phyloP scores from a whole-genome alignment of 352 stramenopile species.

The Hyphochytrium catenoides region DNA sequence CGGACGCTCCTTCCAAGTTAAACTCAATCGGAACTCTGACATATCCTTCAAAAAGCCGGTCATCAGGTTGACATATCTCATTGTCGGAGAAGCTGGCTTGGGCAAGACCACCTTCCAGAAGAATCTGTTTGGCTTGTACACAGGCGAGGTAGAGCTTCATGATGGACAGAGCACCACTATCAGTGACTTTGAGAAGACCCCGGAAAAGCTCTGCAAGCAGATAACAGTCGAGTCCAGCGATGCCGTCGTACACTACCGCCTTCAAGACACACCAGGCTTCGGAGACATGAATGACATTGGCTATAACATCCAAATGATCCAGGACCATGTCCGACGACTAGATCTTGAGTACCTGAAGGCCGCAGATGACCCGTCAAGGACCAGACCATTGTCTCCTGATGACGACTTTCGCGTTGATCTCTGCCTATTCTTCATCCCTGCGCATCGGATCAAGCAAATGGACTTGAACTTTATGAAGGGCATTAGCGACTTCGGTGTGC shows the following conservation, averaged over 20 bases:
- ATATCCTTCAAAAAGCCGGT: no score
- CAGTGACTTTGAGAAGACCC: background rate
- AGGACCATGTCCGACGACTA: background rate
- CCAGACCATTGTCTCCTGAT: no score
- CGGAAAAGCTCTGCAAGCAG: background rate
- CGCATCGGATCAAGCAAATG: no score
- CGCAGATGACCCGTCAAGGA: background rate
- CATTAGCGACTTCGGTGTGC: no score
- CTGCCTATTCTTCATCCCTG: no score
- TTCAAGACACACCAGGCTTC: background rate
- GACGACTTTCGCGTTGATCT: no score
- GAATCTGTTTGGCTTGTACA: background rate
- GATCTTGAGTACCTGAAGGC: background rate
- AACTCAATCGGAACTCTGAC: no score
- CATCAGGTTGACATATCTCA: no score
- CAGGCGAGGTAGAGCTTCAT: background rate
- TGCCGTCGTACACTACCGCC: background rate
- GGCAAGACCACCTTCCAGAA: no score
- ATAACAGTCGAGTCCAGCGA: background rate
- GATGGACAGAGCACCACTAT: background rate
- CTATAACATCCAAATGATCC: background rate
- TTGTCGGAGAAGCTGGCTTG: no score
- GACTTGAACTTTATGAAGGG: no score
- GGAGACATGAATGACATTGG: background rate
- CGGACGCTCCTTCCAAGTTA: no score